Evolutionary conservation across 2,329 filamentous ascomycete species (phyloP), one percentile per base, ranked within the genome.

Genomic region (Ambrosiella xylebori): DNA sequence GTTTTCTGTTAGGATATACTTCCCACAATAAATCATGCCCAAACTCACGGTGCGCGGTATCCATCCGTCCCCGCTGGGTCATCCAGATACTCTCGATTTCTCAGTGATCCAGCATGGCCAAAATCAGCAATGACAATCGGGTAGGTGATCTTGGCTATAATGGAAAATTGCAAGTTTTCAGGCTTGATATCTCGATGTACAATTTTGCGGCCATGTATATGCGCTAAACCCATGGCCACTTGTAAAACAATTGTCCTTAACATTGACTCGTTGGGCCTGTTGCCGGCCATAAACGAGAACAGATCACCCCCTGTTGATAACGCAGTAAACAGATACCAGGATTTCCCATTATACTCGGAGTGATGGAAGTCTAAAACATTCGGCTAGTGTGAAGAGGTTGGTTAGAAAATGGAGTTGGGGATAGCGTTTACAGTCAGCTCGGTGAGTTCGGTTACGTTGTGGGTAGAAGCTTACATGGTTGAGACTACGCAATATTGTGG

Each of bases 261-360:
- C 9, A 56, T 51, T 12, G 49, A 44, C 45, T 61, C 59, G 7
- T 41, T 53, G 35, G 57, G 40, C 27, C 49, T 12, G 11, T 50
- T 51, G 9, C 58, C 36, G 2, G 65, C 65, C 8, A 76, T 64
- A 15, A 77, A 73, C 0, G 76, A 78, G 65, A 73, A 75, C 2
- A 79, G 65, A 61, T 80, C 77, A 0, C 77, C 77, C 0, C 79
- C 74, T 3, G 74, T 71, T 0, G 79, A 79, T 40, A 82, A 69
- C 55, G 81, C 77, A 1, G 74, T 77, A 59, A 82, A 80, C 0
- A 76, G 74, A 60, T 77, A 80, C 39, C 76, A 61, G 13, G 45
- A 52, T 17, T 40, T 15, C 7, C 44, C 39, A 15, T 54, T 58
- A 4, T 13, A 37, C n/a, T 47, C 41, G 7, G 56, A 27, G 37